Base-by-base conservation (phyloP, 345 rosid species). In the Hibiscus syriacus region DNA sequence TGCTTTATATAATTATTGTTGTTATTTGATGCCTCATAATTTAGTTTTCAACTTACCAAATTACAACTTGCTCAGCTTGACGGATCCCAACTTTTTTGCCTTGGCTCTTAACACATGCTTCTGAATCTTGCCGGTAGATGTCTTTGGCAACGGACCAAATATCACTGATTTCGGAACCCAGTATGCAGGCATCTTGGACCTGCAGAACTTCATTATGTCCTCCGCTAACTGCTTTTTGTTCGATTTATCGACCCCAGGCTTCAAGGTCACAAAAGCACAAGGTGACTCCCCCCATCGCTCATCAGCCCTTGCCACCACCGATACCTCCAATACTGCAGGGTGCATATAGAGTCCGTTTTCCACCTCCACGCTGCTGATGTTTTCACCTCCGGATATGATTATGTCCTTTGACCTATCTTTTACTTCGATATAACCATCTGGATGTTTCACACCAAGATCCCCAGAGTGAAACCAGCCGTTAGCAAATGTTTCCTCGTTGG, bases 61-160 rank as follows among this genome's bases (percentile, higher is more conserved):
- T 72, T 77, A 90, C 6, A 92, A 72, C 78, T 82, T 88, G 66
- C 93, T 87, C 66, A 54, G 64, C 83, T 73, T 85, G 32, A 87
- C 71, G 9, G 87, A 80, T 71, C 96, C 93, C n/a, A n/a, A n/a
- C n/a, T n/a, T n/a, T n/a, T n/a, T n/a, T n/a, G n/a, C n/a, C n/a
- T n/a, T n/a, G n/a, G 87, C 70, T 74, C 97, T 79, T 55, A 91
- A 77, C 29, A 89, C 36, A 73, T 87, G 92, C 73, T 94, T 94
- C 85, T 84, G 99, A 73, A 89, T 86, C 83, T 89, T 91, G 17
- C 98, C 99, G 2, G 95, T 89, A 6, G 99, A 96, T 0, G 96
- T 89, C 81, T 89, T 94, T 1, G 98, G 98, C 79, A 94, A 73
- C 0, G 89, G 80, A 26, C 97, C 97, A 62, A 94, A 89, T 26